Evolutionary conservation across 208 protist species (phyloP).

Genomic region (Acanthamoeba culbertsoni): DNA sequence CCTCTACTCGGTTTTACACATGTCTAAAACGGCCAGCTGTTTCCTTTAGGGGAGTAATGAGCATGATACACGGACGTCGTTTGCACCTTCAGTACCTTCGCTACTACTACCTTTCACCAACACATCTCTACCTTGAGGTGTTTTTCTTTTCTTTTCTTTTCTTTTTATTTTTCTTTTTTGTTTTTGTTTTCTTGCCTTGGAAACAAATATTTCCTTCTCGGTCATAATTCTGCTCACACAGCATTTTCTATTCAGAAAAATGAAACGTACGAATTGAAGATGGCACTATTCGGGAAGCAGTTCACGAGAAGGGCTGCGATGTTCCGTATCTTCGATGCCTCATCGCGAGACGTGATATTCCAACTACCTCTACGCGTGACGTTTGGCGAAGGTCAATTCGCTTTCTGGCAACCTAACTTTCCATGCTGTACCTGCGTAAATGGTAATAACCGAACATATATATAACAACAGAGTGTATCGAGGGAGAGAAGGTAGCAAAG

Average conservation of each 20-base stretch:
- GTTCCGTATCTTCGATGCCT: background rate
- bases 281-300: background rate
- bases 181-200: too few relatives aligned
- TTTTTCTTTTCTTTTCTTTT: background rate
- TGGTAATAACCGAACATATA: background rate
- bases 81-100: background rate
- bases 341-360: background rate
- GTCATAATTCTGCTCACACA: background rate
- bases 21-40: background rate
- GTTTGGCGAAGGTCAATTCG: background rate
- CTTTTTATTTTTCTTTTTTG: background rate
- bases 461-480: background rate
- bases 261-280: background rate
- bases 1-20: background rate
- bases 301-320: background rate
- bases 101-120: constrained; percentile 9
- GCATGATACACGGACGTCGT: background rate
- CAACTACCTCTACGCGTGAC: background rate
- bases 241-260: background rate
- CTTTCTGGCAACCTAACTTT: background rate
- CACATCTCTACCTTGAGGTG: background rate
- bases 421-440: background rate
- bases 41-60: background rate
- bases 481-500: background rate
- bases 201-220: background rate